phyloP scores from a whole-genome alignment of 2,329 filamentous ascomycete species.

The Alternaria brassicae region DNA sequence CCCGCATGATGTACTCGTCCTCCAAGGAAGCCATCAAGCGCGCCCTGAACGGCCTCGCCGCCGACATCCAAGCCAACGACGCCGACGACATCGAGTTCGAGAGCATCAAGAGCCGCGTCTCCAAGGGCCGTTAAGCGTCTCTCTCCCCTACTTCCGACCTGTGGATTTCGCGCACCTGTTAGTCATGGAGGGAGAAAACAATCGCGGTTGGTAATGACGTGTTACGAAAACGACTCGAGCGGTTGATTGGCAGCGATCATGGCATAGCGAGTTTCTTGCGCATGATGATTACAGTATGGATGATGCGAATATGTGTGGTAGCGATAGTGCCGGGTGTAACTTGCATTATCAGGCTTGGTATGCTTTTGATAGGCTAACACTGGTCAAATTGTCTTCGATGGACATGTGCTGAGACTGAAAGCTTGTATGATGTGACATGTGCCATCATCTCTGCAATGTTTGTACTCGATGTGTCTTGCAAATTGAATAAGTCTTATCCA shows the following conservation, averaged over 20 bases:
- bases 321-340: constrained; percentile 16
- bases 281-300: constrained; percentile 19
- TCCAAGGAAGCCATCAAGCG: constrained; percentile 88
- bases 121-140: constrained; percentile 58
- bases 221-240: constrained; percentile 23
- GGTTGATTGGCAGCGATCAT: constrained; percentile 17
- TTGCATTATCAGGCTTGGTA: constrained; percentile 22
- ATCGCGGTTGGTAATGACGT: constrained; percentile 25
- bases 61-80: constrained; percentile 85
- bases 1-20: constrained; percentile 89
- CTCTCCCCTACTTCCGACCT: constrained; percentile 2
- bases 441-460: background rate
- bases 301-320: constrained; percentile 13
- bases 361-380: constrained; percentile 24
- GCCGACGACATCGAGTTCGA: constrained; percentile 81
- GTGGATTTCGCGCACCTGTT: constrained; percentile 29
- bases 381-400: constrained; percentile 35
- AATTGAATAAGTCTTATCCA: background rate
- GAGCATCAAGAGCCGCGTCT: constrained; percentile 64
- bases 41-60: constrained; percentile 75
- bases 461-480: background rate
- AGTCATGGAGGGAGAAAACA: constrained; percentile 24
- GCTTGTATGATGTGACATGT: constrained; percentile 11
- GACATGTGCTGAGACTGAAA: constrained; percentile 19
- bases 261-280: constrained; percentile 10